Evolutionary conservation across 2,329 filamentous ascomycete genomes (phyloP).

Genomic region (Bimuria novae-zelandiae): DNA sequence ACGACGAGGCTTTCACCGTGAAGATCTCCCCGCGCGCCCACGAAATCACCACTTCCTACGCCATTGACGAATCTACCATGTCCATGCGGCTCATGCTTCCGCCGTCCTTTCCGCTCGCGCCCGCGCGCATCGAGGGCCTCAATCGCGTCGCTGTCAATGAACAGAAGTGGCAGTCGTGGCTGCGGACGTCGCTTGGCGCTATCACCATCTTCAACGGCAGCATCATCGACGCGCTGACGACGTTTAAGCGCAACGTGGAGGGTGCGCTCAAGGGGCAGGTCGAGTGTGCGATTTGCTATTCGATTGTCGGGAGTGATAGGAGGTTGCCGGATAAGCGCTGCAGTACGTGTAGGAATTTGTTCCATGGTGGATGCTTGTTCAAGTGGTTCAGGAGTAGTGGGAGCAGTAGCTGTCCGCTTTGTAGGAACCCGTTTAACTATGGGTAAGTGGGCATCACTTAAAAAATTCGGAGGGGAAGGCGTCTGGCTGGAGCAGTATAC

Average conservation of each 20-base stretch:
- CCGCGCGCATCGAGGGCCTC: constrained; percentile 74
- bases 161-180: constrained; percentile 90
- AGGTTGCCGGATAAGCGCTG: constrained; percentile 91
- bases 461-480: no score
- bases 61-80: constrained; percentile 84
- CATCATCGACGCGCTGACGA: constrained; percentile 82
- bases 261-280: constrained; percentile 89
- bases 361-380: constrained; percentile 88
- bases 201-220: constrained; percentile 93
- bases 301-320: constrained; percentile 85
- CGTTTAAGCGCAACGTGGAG: constrained; percentile 85
- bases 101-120: constrained; percentile 78
- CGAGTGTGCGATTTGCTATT: constrained; percentile 97
- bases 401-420: constrained; percentile 88
- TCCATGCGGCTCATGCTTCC: constrained; percentile 83
- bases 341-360: constrained; percentile 89
- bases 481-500: no score
- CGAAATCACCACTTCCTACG: constrained; percentile 83
- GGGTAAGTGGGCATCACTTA: no score
- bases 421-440: constrained; percentile 82
- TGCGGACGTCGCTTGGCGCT: constrained; percentile 84
- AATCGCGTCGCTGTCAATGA: constrained; percentile 87
- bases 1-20: constrained; percentile 61
- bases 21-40: constrained; percentile 72
- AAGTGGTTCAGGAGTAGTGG: constrained; percentile 97